Evolutionary conservation across 768 basidiomycete genomes (phyloP), one percentile per base, ranked within the genome.

Genomic region (Mycena pura): DNA sequence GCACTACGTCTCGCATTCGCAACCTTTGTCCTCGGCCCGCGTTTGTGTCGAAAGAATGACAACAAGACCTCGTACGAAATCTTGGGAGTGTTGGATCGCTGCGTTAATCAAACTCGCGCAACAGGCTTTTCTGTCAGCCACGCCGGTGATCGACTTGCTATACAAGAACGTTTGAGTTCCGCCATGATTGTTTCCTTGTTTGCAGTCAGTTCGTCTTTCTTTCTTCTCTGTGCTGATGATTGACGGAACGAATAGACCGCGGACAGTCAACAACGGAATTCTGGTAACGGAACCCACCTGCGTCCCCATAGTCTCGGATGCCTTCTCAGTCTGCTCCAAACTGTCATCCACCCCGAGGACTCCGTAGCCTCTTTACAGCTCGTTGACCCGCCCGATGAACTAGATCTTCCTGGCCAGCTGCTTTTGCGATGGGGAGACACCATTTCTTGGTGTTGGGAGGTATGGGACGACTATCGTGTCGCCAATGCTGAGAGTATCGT

Each of bases 391-490:
- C 65, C 55, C 24, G 65, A 68, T 41, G 53, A 65, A 19, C 69
- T 82, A 6, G 82, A 86, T 69, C 56, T 67, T 43, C 72, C 87
- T 11, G 81, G 83, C 58, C 71, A 45, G 6, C 77, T 89, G 21
- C 69, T 92, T n/a, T 53, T 89, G n/a, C 74, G 74, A 60, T 91
- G 86, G 85, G 84, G 85, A 28, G 63, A 78, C 11, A 73, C 82
- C 11, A 70, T 89, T 3, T 80, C 82, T 1, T 91, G 90, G 90
- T 78, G 77, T 53, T 93, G 91, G 90, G 73, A 69, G 11, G 71
- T 80, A 7, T 92, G 89, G 87, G 70, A 74, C 45, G 89, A 90
- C 65, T 75, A 76, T 58, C 79, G 84, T 21, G 69, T 76, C 36
- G 77, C 81, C 27, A 73, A 85, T 32, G 74, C 80, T 2, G 87